A percentile compares a stretch with the other conserved stretches of the same genome.
Conservation (phyloP, 257 asterid genomes). For the Fraxinus americana region DNA sequence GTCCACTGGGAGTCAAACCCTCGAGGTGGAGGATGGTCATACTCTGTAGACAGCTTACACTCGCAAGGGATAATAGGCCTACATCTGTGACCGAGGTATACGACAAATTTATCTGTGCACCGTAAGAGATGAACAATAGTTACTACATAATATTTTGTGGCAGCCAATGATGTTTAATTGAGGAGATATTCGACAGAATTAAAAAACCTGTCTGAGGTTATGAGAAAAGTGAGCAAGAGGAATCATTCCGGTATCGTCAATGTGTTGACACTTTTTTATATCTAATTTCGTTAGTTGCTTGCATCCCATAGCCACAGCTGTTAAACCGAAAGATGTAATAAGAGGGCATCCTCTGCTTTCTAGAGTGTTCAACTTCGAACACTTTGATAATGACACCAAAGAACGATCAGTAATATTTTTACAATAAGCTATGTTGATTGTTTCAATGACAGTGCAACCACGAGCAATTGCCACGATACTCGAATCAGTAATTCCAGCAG, state of each 20-base stretch:
- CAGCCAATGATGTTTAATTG: neutral
- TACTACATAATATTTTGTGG: neutral
- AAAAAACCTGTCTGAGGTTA: constrained; percentile 77
- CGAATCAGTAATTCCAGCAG: constrained; percentile 69
- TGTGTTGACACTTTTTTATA: constrained; percentile 67
- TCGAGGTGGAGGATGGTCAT: constrained; percentile 61
- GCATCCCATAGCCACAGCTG: constrained; percentile 75
- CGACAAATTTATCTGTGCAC: constrained; percentile 82
- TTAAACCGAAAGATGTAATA: constrained; percentile 70
- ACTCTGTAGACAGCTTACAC: constrained; percentile 78
- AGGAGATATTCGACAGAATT: neutral
- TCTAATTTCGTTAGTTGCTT: constrained; percentile 69
- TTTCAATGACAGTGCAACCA: constrained; percentile 79
- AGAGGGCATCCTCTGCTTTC: constrained; percentile 85
- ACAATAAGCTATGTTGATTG: constrained; percentile 71
- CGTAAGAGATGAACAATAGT: neutral
- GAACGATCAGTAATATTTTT: constrained; percentile 59
- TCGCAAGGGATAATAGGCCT: constrained; percentile 75
- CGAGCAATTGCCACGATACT: constrained; percentile 60
- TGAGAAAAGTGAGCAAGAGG: constrained; percentile 72
- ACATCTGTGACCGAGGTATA: constrained; percentile 75
- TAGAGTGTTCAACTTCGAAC: constrained; percentile 61
- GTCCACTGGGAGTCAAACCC: constrained; percentile 67
- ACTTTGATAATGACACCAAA: constrained; percentile 65
- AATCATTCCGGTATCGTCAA: constrained; percentile 79